phyloP scores from a whole-genome alignment of 1,284 basidiomycete species.

The Ustilago esculenta region DNA sequence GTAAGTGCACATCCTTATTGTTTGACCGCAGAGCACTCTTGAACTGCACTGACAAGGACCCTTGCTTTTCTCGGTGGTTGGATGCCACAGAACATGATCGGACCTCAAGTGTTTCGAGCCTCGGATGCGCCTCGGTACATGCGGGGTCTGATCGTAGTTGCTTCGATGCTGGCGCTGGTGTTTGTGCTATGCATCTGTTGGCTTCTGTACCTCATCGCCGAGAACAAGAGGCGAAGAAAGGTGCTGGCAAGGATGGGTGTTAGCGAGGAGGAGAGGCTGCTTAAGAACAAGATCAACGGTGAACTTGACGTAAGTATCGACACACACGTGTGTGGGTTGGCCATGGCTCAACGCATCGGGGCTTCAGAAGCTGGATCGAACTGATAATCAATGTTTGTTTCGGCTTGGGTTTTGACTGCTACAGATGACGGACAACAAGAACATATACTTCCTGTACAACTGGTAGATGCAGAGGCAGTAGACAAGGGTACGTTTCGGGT shows the following conservation, averaged over 20 bases:
- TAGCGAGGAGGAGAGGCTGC: constrained; percentile 24
- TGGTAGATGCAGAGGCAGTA: no score
- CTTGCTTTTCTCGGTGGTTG: background rate
- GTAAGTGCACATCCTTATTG: constrained; percentile 8
- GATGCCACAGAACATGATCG: constrained; percentile 29
- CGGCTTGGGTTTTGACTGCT: background rate
- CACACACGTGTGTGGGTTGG: background rate
- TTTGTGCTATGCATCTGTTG: constrained; percentile 20
- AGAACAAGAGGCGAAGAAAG: constrained; percentile 25
- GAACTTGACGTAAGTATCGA: constrained; percentile 27
- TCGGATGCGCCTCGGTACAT: constrained; percentile 64
- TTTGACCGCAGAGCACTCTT: no score
- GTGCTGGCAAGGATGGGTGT: constrained; percentile 25
- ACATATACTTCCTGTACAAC: constrained; percentile 32
- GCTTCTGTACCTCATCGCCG: constrained; percentile 17
- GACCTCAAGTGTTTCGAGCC: constrained; percentile 59
- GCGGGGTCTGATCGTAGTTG: constrained; percentile 54
- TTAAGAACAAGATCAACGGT: constrained; percentile 38
- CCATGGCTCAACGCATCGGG: background rate
- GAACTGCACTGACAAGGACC: constrained; percentile 35
- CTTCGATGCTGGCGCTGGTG: constrained; percentile 32
- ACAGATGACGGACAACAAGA: constrained; percentile 41
- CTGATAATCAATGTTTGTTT: background rate
- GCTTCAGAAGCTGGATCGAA: no score
- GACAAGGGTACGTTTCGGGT: no score